A percentile compares a stretch with the other conserved stretches of the same genome.
phyloP scores from a whole-genome alignment of 306 rosid genomes.

The Luffa acutangula region DNA sequence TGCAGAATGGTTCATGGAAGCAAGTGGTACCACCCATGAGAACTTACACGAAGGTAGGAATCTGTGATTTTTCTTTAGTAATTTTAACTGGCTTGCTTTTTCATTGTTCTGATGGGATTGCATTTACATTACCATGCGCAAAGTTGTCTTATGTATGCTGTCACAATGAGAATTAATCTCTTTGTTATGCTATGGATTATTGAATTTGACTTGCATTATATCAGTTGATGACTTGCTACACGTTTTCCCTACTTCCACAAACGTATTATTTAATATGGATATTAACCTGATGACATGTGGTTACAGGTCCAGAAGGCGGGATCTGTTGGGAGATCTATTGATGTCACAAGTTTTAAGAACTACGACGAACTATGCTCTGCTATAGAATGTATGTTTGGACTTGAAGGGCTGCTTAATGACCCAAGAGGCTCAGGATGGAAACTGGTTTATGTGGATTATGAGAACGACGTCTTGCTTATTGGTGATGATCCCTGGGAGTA shows the following conservation, averaged over 20 bases:
- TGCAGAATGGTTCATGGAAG: slow-evolving; percentile 80
- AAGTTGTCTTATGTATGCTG: background rate
- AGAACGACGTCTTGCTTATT: slow-evolving; percentile 77
- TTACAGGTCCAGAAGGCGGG: slow-evolving; percentile 89
- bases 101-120: background rate
- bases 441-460: slow-evolving; percentile 84
- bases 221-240: background rate
- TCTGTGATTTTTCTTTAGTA: background rate
- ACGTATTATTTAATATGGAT: background rate
- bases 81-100: background rate
- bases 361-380: slow-evolving; percentile 68
- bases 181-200: background rate
- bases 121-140: background rate
- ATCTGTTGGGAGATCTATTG: slow-evolving; percentile 89
- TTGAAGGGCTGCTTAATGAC: slow-evolving; percentile 74
- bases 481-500: slow-evolving; percentile 99
- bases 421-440: slow-evolving; percentile 89
- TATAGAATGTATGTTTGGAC: slow-evolving; percentile 90
- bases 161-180: background rate
- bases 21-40: slow-evolving; percentile 63
- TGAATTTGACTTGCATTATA: background rate
- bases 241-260: background rate
- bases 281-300: background rate
- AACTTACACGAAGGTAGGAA: slow-evolving; percentile 72
- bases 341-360: slow-evolving; percentile 72